These are phyloP conservation scores for Pichia kudriavzevii DNA, from an alignment of 1,139 yeast species.

Conservation along the genomic window DNA sequence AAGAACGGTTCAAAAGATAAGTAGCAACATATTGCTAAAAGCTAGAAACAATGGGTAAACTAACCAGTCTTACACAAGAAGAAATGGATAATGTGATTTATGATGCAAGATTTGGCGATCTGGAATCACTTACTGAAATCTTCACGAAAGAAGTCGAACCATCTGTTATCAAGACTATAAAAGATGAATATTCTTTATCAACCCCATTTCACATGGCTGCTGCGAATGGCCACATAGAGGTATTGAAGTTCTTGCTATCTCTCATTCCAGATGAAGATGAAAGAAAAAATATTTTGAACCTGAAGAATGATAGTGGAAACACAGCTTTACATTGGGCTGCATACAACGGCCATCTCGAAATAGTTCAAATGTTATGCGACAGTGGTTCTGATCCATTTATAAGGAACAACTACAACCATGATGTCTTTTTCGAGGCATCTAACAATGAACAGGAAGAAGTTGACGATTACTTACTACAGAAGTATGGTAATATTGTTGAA, in stretches of 20 bases:
- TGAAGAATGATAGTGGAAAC: conserved; percentile 73
- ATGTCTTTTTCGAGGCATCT: conserved; percentile 85
- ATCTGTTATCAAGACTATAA: conserved; percentile 40
- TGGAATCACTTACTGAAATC: conserved; percentile 62
- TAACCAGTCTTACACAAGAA: conserved; percentile 45
- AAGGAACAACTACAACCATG: conserved; percentile 71
- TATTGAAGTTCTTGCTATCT: conserved; percentile 52
- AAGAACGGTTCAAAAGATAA: too few species aligned
- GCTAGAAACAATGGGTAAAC: conserved; percentile 25
- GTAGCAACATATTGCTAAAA: too few species aligned
- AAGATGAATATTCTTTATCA: conserved; percentile 56
- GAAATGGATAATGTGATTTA: conserved; percentile 75
- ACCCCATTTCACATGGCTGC: conserved; percentile 93
- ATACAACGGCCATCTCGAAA: conserved; percentile 70
- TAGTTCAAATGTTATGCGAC: conserved; percentile 65
- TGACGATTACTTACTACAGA: conserved; percentile 65
- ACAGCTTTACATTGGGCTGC: conserved; percentile 97
- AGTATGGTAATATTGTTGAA: conserved; percentile 63
- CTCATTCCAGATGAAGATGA: conserved; percentile 41
- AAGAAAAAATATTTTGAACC: conserved; percentile 38
- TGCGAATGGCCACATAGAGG: conserved; percentile 83
- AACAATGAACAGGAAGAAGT: conserved; percentile 56
- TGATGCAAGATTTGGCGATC: conserved; percentile 83
- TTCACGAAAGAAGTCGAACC: conserved; percentile 54
- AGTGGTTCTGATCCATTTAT: conserved; percentile 75